Base-by-base conservation (phyloP, 208 protist genomes). In the Crithidia fasciculata region DNA sequence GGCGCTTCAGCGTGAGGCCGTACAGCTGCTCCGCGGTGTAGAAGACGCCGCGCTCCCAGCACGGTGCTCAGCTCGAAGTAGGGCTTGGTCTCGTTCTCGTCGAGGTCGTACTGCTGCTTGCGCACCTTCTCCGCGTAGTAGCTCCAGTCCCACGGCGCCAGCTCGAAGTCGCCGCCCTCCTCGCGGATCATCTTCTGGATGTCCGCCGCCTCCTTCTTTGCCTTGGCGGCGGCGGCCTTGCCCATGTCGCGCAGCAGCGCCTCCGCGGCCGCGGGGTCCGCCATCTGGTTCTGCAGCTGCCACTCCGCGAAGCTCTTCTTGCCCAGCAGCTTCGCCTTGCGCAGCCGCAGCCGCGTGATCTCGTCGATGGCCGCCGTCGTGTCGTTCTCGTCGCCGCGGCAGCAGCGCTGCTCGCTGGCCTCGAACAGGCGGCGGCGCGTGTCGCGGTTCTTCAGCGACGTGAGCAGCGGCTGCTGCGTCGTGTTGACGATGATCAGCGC, bases 61-160 rank as follows among this genome's bases (percentile, higher is more conserved):
- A 88, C 86, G 50, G 39, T 82, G 45, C 71, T 50, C n/a, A 88
- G 80, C 74, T 88, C 80, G 49, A 91, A 86, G 81, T 91, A 85
- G 13, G 62, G 76, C 71, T 74, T 85, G 62, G 81, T 62, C 59
- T 87, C 81, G 19, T 43, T 76, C 49, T 88, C 86, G 67, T 91
- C 86, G 18, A 88, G 69, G 44, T 81, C 63, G 73, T 84, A 80
- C 50, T 75, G 65, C 62, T 78, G 44, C 70, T 83, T 80, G 49
- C 86, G 82, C 53, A 83, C 60, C 74, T 69, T 72, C 78, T 88
- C 86, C 28, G 75, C 72, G 69, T 82, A 88, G 78, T 80, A 82
- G 36, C 40, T 13, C 83, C 83, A 91, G 73, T 91, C 86, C 83
- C 80, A 88, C 18, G 86, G 71, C 36, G 65, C 82, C 8, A 91